phyloP scores from a whole-genome alignment of 768 basidiomycete genomes.

The Boletus rufocinnamomeus region DNA sequence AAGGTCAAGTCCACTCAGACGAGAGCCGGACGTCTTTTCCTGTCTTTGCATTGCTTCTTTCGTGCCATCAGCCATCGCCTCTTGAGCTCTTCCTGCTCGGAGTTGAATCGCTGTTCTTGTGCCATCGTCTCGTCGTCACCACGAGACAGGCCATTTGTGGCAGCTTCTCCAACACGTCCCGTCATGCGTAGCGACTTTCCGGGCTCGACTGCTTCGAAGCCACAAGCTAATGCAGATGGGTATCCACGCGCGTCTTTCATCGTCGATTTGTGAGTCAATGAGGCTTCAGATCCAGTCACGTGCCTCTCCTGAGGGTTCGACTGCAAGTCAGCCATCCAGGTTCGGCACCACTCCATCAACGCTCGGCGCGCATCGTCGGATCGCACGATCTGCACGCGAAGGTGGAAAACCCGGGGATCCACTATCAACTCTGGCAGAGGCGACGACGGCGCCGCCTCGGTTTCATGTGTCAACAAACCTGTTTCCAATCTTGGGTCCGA shows the following conservation, averaged over 20 bases:
- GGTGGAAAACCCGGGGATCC: constrained; percentile 13
- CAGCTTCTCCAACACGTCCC: not conserved
- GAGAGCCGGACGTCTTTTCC: not conserved
- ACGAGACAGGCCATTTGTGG: not conserved
- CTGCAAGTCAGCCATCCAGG: not conserved
- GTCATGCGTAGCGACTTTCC: not conserved
- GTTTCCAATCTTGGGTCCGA: not conserved
- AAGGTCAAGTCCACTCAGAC: not conserved
- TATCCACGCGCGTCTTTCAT: not conserved
- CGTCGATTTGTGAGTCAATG: not conserved
- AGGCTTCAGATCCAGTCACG: not conserved
- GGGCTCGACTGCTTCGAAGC: not conserved
- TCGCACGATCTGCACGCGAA: constrained; percentile 11
- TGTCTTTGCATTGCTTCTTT: not conserved
- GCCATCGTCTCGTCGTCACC: not conserved
- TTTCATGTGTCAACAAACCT: not conserved
- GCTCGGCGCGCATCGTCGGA: constrained; percentile 2
- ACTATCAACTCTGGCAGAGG: not conserved
- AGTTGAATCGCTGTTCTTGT: not conserved
- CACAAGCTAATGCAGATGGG: not conserved
- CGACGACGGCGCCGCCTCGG: not conserved
- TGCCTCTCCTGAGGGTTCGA: not conserved
- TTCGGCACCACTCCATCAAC: constrained; percentile 17
- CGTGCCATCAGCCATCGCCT: constrained; percentile 12
- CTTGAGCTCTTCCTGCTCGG: constrained; percentile 12